Base-by-base conservation (phyloP, 2,329 filamentous ascomycete species). In the Lanzia echinophila region DNA sequence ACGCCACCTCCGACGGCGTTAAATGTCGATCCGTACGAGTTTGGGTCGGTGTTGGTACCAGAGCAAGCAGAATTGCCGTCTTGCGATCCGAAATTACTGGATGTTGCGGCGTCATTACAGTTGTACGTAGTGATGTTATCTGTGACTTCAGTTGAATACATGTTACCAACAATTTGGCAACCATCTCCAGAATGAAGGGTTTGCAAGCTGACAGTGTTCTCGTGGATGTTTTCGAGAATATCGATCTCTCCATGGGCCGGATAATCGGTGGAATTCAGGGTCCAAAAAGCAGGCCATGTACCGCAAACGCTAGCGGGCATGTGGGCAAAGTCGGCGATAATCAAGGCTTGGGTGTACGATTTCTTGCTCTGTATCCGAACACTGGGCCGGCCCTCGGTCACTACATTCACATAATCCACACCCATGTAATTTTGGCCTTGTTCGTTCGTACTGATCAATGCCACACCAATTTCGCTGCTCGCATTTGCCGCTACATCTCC, bases 201-300 rank as follows among this genome's bases (percentile, higher is more conserved):
- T 68, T 88, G 76, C 48, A 79, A 67, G 66, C 87, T 85, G 47
- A 69, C 70, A 24, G 75, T 70, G n/a, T 78, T 77, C 20, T 73
- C 73, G 67, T 87, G 86, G 58, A 83, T 82, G 22, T 84, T 84
- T 68, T 88, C 84, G 55, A 88, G 81, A 56, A 88, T 86, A 63
- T 62, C 62, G 54, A 88, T 73, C 64, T 88, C 85, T 56, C 84
- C 85, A 32, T 75, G 73, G 3, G 8, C n/a, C 22, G 50, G 50
- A 10, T 53, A 53, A 34, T 81, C 75, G 76, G 46, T 1, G 86
- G 86, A 82, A 90, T 89, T 62, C 89, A 90, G 3, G 72, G 68
- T 50, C 79, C 74, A 54, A 79, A 83, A 68, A 82, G 86, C 53
- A 28, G 81, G 81, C 81, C 87, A 90, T 24, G 80, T 77, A 22